Evolutionary conservation across 495 filamentous ascomycete species (phyloP), one percentile per base, ranked within the genome.

Genomic region (Talaromyces proteolyticus): DNA sequence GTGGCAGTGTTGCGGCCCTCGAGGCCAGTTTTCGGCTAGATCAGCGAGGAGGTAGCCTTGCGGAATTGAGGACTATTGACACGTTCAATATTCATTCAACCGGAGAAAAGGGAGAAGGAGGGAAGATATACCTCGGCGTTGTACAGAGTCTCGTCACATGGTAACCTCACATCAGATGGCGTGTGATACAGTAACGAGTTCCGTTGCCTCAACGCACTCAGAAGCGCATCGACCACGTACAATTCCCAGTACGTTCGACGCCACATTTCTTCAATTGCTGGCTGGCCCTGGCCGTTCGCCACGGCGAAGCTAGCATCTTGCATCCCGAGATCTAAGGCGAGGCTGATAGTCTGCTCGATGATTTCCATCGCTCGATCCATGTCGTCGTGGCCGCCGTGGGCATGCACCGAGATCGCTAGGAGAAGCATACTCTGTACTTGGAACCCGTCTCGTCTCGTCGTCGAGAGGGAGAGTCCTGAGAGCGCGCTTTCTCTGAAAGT

Each of bases 191-290:
- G 55, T 10, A 50, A 44, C 46, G 70, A 73, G 5, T 52, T 42
- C 22, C 46, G 50, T 17, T 57, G 52, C 22, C 60, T 59, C 42
- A 58, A 54, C 4, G 60, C 68, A 1, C 73, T 64, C 23, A 75
- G 52, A 25, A 74, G 52, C 0, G 64, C 69, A 50, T 91, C 86
- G 3, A 85, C 75, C 41, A 88, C 78, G 60, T 81, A 91, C 36
- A 93, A 64, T 56, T 91, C 86, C 88, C 88, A 93, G 82, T 85
- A 91, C 8, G 87, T 91, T 43, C 88, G 69, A 17, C 88, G 72
- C 83, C 85, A 89, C 64, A 84, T 84, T 58, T 93, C 88, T 19
- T 77, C 81, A n/a, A 85, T 44, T 7, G 84, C 60, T 3, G 66
- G 59, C 36, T 76, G 67, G 6, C 69, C 67, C 47, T 74, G 50